Evolutionary conservation across 1,284 basidiomycete genomes (phyloP).

Genomic region (Leucoagaricus sp.): DNA sequence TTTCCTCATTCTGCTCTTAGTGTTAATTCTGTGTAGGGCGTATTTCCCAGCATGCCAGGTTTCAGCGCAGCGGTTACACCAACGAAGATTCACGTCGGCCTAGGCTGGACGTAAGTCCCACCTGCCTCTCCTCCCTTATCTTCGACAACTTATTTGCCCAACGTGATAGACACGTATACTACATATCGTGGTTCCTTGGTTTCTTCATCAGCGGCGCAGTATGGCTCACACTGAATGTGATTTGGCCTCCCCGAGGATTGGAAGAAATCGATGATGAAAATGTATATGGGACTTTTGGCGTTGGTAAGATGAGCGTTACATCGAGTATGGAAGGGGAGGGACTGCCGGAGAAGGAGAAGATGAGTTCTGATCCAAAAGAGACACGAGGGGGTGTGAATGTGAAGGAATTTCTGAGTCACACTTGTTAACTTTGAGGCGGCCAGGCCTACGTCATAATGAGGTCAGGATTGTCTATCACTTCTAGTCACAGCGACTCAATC

Average conservation of each 20-base stretch:
- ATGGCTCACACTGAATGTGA: conserved; percentile 26
- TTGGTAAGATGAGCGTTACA: not conserved
- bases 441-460: too few relatives aligned
- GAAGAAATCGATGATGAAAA: conserved; percentile 23
- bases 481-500: too few relatives aligned
- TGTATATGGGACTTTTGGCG: not conserved
- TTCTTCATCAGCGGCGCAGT: conserved; percentile 26
- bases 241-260: conserved; percentile 28
- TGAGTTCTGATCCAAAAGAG: too few relatives aligned
- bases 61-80: conserved; percentile 24
- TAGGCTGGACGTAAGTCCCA: conserved; percentile 28
- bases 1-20: not conserved
- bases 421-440: too few relatives aligned
- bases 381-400: too few relatives aligned
- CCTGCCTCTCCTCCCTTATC: too few relatives aligned
- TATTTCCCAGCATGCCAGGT: conserved; percentile 32
- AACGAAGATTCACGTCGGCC: conserved; percentile 20
- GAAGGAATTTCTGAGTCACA: too few relatives aligned
- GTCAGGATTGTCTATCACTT: too few relatives aligned
- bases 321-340: not conserved
- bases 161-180: conserved; percentile 26
- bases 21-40: conserved; percentile 23
- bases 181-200: conserved; percentile 31
- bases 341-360: not conserved
- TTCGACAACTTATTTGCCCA: too few relatives aligned